These are phyloP conservation scores for Aspergillus clavatus DNA, from an alignment of 2,329 filamentous ascomycete species.

Conservation along the genomic window DNA sequence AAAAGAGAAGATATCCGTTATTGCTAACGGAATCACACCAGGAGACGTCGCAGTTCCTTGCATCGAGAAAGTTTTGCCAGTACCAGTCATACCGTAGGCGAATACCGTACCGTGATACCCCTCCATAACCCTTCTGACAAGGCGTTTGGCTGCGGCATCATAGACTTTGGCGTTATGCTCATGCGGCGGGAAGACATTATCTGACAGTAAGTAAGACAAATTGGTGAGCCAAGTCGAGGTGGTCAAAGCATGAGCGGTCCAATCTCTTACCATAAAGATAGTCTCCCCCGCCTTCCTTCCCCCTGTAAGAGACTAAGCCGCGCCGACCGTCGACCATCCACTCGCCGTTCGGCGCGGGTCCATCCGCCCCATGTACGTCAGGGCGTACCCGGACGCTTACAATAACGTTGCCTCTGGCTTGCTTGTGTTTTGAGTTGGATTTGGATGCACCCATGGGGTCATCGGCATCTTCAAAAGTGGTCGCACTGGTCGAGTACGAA, in stretches of 20 bases:
- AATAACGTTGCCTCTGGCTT: conserved; percentile 88
- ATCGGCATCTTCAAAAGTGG: conserved; percentile 75
- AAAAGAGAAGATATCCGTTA: conserved; percentile 98
- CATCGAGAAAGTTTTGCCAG: conserved; percentile 99
- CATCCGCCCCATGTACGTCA: conserved; percentile 60
- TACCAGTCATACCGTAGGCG: conserved; percentile 98
- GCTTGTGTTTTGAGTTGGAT: conserved; percentile 45
- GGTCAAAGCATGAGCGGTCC: not conserved
- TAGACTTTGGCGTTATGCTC: conserved; percentile 95
- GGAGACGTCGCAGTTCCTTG: conserved; percentile 93
- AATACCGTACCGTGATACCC: conserved; percentile 98
- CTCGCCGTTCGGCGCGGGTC: conserved; percentile 66
- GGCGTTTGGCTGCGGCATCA: conserved; percentile 84
- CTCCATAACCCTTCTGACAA: conserved; percentile 97
- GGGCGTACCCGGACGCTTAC: conserved; percentile 93
- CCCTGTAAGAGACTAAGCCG: conserved; percentile 75
- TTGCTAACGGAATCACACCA: conserved; percentile 92
- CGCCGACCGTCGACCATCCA: conserved; percentile 88
- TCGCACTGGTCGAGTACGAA: conserved; percentile 85
- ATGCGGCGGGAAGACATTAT: conserved; percentile 92
- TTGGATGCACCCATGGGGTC: conserved; percentile 46
- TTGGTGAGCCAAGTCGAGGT: conserved; percentile 16
- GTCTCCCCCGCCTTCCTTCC: conserved; percentile 78
- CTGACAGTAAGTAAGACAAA: conserved; percentile 43
- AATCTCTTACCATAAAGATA: conserved; percentile 74